Evolutionary conservation across 306 rosid genomes (phyloP).

Genomic region (Crataegus laevigata): DNA sequence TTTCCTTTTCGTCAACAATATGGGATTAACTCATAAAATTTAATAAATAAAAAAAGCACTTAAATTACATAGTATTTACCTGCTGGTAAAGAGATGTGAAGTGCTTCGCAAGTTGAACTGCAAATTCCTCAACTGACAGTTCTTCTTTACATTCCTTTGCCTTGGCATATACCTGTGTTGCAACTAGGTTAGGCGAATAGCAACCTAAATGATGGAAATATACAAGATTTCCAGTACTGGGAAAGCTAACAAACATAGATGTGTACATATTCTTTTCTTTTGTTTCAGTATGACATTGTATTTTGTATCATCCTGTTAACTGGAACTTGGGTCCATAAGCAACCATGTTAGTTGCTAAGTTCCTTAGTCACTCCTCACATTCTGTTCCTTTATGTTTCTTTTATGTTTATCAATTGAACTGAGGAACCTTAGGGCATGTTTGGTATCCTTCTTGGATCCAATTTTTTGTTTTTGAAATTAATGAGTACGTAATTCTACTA

Average conservation of each 20-base stretch:
- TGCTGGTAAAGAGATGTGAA: constrained; percentile 64
- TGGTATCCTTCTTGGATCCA: too few relatives aligned
- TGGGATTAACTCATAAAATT: not conserved
- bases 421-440: too few relatives aligned
- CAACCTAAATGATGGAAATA: not conserved
- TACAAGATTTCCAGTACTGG: not conserved
- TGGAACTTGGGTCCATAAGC: not conserved
- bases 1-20: not conserved
- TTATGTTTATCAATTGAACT: not conserved
- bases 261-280: not conserved
- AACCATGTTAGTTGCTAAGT: not conserved
- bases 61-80: constrained; percentile 33
- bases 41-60: not conserved
- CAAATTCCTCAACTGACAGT: constrained; percentile 72
- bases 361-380: not conserved
- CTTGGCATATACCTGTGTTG: constrained; percentile 69
- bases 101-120: constrained; percentile 79
- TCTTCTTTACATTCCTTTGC: constrained; percentile 76
- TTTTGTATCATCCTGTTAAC: not conserved
- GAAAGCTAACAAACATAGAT: not conserved
- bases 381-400: not conserved
- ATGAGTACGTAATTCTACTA: too few relatives aligned
- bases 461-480: too few relatives aligned
- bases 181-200: constrained; percentile 6
- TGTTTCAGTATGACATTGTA: not conserved